Evolutionary conservation across 2,329 filamentous ascomycete species (phyloP).

Genomic region (Trichoderma gracile): DNA sequence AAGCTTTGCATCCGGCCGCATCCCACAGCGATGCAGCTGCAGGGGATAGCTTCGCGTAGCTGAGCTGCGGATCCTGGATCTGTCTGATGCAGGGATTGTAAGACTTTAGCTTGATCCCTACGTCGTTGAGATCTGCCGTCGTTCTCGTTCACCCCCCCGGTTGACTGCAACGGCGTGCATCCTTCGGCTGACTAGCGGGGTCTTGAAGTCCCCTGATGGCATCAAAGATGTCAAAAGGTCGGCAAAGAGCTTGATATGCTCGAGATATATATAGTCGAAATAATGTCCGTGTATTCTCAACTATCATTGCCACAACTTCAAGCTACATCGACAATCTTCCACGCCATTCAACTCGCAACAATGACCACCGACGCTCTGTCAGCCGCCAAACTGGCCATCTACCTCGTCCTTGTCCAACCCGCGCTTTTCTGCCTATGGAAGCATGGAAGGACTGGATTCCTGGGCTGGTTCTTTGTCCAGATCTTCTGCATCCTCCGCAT

Average conservation of each 20-base stretch:
- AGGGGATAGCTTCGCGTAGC: neutral
- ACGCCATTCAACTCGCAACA: neutral
- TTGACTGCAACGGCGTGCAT: neutral
- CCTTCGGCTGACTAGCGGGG: neutral
- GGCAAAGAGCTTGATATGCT: too few relatives aligned
- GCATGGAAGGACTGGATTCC: neutral
- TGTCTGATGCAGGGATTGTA: neutral
- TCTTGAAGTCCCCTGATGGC: neutral
- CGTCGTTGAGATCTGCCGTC: neutral
- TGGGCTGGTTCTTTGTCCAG: constrained; percentile 6
- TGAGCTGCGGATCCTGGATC: neutral
- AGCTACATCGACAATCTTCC: neutral
- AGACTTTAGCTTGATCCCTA: neutral
- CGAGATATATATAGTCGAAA: neutral
- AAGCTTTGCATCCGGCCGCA: too few relatives aligned
- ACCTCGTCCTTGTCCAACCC: constrained; percentile 2
- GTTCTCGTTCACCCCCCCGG: constrained; percentile 12
- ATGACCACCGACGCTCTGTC: constrained; percentile 11
- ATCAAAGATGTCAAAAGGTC: neutral
- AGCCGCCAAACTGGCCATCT: constrained; percentile 7
- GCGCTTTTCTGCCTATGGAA: constrained; percentile 7
- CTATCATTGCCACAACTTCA: neutral
- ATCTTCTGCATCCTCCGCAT: constrained; percentile 14
- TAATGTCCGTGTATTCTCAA: neutral
- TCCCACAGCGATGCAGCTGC: too few relatives aligned